phyloP scores from a whole-genome alignment of 208 protist species.

The Strigomonas culicis region DNA sequence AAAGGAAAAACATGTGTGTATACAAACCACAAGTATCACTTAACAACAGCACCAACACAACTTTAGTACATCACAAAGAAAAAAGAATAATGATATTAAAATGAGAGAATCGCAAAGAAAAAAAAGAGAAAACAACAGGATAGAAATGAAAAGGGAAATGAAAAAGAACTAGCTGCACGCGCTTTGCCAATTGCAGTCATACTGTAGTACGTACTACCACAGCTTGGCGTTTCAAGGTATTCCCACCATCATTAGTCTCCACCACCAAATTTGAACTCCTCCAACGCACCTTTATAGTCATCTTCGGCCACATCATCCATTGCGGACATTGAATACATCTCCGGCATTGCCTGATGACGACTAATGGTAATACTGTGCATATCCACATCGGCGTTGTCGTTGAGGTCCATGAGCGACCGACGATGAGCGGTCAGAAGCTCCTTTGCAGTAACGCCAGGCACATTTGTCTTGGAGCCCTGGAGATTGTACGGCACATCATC shows the following conservation, averaged over 20 bases:
- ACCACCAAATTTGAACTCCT: conserved; percentile 46
- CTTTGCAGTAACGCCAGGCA: conserved; percentile 54
- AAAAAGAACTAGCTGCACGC: no score
- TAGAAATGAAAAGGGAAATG: conserved; percentile 3
- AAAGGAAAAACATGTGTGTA: no score
- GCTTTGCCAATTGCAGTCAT: no score
- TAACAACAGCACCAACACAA: no score
- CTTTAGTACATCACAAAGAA: no score
- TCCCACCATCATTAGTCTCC: conserved; percentile 8
- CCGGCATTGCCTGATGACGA: conserved; percentile 56
- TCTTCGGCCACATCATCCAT: conserved; percentile 21
- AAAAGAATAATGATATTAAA: no score
- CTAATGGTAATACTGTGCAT: conserved; percentile 73
- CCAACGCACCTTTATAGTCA: conserved; percentile 32
- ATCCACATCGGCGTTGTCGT: conserved; percentile 25
- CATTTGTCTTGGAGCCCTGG: conserved; percentile 42
- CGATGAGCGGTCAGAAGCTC: conserved; percentile 64
- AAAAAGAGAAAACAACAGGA: conserved; percentile 4
- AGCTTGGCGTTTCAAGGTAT: no score
- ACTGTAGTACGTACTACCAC: no score
- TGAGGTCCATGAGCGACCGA: conserved; percentile 34
- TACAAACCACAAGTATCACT: no score
- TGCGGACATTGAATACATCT: conserved; percentile 2
- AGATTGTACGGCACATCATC: conserved; percentile 40
- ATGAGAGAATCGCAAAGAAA: background rate